Percentiles rank a stretch among this genome's conserved stretches.
phyloP scores from a whole-genome alignment of 805 yeast species.

The Wickerhamomyces subpelliculosus region DNA sequence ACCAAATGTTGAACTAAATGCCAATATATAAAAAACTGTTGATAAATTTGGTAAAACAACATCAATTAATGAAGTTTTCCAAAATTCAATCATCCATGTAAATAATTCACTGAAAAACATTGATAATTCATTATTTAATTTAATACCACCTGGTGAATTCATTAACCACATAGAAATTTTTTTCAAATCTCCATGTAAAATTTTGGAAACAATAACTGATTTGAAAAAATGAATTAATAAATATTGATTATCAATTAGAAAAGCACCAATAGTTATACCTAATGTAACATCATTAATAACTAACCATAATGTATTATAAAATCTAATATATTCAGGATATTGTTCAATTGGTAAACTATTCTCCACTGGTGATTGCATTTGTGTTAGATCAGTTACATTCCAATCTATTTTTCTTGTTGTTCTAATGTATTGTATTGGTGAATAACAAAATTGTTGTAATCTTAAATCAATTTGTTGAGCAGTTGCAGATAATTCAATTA shows the following conservation, averaged over 20 bases:
- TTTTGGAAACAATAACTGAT: slow-evolving; percentile 26
- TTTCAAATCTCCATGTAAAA: slow-evolving; percentile 40
- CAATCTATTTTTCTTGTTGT: slow-evolving; percentile 27
- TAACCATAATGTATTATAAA: slow-evolving; percentile 87
- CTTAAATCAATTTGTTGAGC: slow-evolving; percentile 77
- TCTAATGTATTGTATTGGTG: slow-evolving; percentile 72
- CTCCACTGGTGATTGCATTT: slow-evolving; percentile 4
- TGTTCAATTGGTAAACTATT: slow-evolving; percentile 34
- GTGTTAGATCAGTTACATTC: slow-evolving; percentile 9
- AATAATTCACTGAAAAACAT: slow-evolving; percentile 80
- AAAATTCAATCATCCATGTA: slow-evolving; percentile 74
- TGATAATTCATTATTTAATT: slow-evolving; percentile 81
- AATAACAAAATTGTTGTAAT: slow-evolving; percentile 64
- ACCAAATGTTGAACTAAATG: slow-evolving; percentile 43
- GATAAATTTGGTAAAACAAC: slow-evolving; percentile 23
- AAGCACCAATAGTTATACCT: slow-evolving; percentile 55
- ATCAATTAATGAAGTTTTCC: slow-evolving; percentile 33
- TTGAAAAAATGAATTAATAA: slow-evolving; percentile 21
- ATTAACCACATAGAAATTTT: slow-evolving; percentile 64
- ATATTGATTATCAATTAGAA: slow-evolving; percentile 33
- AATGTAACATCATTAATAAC: slow-evolving; percentile 73
- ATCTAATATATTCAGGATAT: slow-evolving; percentile 60
- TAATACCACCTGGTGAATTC: slow-evolving; percentile 90
- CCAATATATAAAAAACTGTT: slow-evolving; percentile 28
- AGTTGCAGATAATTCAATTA: slow-evolving; percentile 46